Conservation (phyloP, 495 filamentous ascomycete species). For the Penicillium nucicola region DNA sequence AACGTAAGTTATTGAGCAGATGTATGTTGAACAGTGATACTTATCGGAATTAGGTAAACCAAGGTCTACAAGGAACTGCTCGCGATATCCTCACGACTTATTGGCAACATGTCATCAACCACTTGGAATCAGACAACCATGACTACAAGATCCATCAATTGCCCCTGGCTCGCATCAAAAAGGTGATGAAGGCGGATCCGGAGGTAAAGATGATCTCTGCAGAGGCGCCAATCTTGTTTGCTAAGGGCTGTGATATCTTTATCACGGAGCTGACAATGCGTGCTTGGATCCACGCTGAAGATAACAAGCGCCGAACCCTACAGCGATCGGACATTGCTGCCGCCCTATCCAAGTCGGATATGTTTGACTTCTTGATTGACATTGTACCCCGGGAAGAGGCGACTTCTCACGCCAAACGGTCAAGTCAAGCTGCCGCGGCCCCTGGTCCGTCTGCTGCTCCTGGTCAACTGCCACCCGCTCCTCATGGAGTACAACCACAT, state of each 20-base stretch:
- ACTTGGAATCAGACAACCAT: slow-evolving; percentile 90
- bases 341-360: slow-evolving; percentile 93
- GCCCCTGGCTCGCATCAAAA: slow-evolving; percentile 95
- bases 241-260: slow-evolving; percentile 99
- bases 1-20: slow-evolving; percentile 59
- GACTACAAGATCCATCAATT: slow-evolving; percentile 98
- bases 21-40: slow-evolving; percentile 9
- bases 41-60: slow-evolving; percentile 67
- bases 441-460: slow-evolving; percentile 42
- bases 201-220: slow-evolving; percentile 99
- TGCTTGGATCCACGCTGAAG: slow-evolving; percentile 99
- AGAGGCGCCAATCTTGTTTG: slow-evolving; percentile 95
- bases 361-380: slow-evolving; percentile 99
- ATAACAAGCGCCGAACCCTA: slow-evolving; percentile 94
- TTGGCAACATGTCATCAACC: slow-evolving; percentile 96
- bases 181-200: slow-evolving; percentile 99
- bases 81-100: slow-evolving; percentile 97
- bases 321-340: slow-evolving; percentile 96
- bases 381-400: slow-evolving; percentile 97
- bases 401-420: slow-evolving; percentile 74
- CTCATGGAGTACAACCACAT: slow-evolving; percentile 53
- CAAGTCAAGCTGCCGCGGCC: slow-evolving; percentile 54
- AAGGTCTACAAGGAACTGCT: slow-evolving; percentile 89
- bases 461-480: slow-evolving; percentile 59
- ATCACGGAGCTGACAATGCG: slow-evolving; percentile 99